Evolutionary conservation across 345 rosid genomes (phyloP), one percentile per base, ranked within the genome.

Genomic region (Rhizophora mangle): DNA sequence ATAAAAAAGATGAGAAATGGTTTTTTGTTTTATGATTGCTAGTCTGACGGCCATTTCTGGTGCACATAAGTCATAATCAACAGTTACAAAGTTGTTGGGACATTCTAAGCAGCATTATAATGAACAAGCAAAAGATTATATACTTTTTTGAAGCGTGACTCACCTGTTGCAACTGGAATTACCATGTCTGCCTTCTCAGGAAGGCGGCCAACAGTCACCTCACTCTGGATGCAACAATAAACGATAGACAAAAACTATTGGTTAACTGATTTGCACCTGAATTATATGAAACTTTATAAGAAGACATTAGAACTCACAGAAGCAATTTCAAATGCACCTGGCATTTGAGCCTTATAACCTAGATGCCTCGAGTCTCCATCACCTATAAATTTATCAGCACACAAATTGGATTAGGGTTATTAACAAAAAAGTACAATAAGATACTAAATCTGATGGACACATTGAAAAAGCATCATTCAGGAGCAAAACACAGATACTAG

Each of bases 121-220:
- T 0, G 18, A 43, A 43, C 19, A 18, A 43, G 18, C 18, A 13
- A 43, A 39, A 13, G 49, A 43, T 43, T 43, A 43, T 43, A 43
- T 15, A 11, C 18, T 43, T 43, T 39, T 43, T 29, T 39, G 22
- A 29, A 24, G 11, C 18, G 60, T 6, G 31, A 52, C 62, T 10
- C 80, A 93, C 98, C 96, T 30, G 97, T 89, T 68, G 93, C 96
- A 62, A 94, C 96, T 67, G 93, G 96, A 73, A 94, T 91, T 68
- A 94, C 96, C 73, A 91, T 63, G 74, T 91, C 90, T 80, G 96
- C 98, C 71, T 85, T 87, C 21, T 88, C 95, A 0, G 88, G 84
- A 62, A 91, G 78, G 49, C 96, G 90, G 20, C 98, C 96, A 24
- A 91, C 82, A 1, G 89, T 89, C 49, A 91, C 89, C 43, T 76